phyloP scores from a whole-genome alignment of 306 rosid species.

The Lathyrus sativus region DNA sequence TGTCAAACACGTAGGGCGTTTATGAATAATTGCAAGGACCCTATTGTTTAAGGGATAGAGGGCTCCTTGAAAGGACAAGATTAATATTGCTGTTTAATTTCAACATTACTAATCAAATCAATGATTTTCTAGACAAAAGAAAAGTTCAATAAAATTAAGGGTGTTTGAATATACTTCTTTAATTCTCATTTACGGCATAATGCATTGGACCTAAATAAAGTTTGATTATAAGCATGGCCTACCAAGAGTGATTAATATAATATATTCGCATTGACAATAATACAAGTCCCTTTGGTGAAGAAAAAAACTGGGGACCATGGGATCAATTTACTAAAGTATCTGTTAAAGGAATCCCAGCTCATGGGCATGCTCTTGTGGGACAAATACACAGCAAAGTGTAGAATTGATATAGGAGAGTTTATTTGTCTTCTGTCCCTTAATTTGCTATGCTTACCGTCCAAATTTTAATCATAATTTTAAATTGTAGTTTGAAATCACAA shows the following conservation, averaged over 20 bases:
- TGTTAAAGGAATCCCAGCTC: constrained; percentile 49
- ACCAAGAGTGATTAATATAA: constrained; percentile 38
- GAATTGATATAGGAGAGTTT: constrained; percentile 44
- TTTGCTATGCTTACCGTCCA: too few species aligned
- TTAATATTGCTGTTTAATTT: constrained; percentile 28
- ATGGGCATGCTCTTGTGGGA: constrained; percentile 48
- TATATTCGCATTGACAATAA: constrained; percentile 46
- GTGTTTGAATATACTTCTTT: constrained; percentile 25
- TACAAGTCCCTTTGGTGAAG: constrained; percentile 20
- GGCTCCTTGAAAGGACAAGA: constrained; percentile 17
- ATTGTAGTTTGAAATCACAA: too few species aligned
- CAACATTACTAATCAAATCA: constrained; percentile 36
- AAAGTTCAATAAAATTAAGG: constrained; percentile 16
- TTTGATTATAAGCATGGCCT: constrained; percentile 48
- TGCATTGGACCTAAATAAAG: constrained; percentile 53
- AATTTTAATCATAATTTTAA: too few species aligned
- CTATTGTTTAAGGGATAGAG: constrained; percentile 19
- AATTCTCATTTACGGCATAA: constrained; percentile 40
- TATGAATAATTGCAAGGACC: constrained; percentile 35
- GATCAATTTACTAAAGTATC: constrained; percentile 33
- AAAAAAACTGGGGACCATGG: constrained; percentile 27
- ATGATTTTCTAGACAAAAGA: constrained; percentile 27
- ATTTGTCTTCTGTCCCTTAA: constrained; percentile 46
- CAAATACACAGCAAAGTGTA: constrained; percentile 41
- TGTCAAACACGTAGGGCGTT: constrained; percentile 23